phyloP scores from a whole-genome alignment of 1,139 yeast genomes.

The Pichia sp. region DNA sequence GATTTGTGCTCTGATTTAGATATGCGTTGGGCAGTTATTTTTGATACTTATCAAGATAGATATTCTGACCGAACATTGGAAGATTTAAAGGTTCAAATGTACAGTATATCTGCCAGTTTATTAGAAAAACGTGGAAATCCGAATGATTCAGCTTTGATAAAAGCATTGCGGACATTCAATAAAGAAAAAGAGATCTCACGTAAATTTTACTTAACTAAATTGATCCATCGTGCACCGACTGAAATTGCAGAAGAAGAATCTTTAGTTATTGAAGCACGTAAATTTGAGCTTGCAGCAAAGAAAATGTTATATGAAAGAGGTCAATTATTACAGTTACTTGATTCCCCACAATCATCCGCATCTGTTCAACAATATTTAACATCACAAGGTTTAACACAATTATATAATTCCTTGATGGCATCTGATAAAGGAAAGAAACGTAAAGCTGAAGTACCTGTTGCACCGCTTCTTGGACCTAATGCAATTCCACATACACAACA shows the following conservation, averaged over 20 bases:
- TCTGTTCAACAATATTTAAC: constrained; percentile 73
- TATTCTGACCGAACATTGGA: constrained; percentile 45
- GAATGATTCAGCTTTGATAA: constrained; percentile 46
- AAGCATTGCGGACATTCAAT: constrained; percentile 46
- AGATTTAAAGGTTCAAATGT: constrained; percentile 79
- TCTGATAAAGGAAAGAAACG: constrained; percentile 65
- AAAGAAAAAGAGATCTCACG: constrained; percentile 67
- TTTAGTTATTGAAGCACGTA: constrained; percentile 82
- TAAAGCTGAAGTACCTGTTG: constrained; percentile 43
- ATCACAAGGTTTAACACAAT: constrained; percentile 83
- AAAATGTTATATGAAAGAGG: constrained; percentile 82
- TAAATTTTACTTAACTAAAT: constrained; percentile 69
- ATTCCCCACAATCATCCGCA: constrained; percentile 81
- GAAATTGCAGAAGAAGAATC: constrained; percentile 98
- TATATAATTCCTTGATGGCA: constrained; percentile 74
- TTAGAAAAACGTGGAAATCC: constrained; percentile 31
- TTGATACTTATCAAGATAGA: constrained; percentile 58
- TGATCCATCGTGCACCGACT: constrained; percentile 83
- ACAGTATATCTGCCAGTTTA: constrained; percentile 47
- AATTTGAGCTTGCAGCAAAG: constrained; percentile 90
- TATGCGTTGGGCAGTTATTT: constrained; percentile 79
- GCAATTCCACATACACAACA: constrained; percentile 39
- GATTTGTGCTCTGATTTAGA: constrained; percentile 69
- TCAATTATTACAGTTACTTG: constrained; percentile 68
- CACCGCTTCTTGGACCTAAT: constrained; percentile 53